phyloP scores from a whole-genome alignment of 495 filamentous ascomycete species.

The Neohortaea acidophila region DNA sequence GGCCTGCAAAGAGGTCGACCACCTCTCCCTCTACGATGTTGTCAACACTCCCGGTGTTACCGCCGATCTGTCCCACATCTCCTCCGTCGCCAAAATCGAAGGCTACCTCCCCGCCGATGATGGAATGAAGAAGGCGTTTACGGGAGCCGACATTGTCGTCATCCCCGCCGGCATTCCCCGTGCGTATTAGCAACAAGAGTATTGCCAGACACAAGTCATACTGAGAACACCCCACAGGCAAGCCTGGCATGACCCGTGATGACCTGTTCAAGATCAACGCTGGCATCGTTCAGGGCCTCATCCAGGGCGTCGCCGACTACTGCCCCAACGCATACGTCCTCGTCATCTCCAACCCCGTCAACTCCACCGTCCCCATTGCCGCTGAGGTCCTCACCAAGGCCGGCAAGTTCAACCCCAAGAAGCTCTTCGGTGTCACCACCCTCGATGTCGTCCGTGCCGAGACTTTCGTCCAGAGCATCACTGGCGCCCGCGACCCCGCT shows the following conservation, averaged over 20 bases:
- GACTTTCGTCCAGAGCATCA: constrained; percentile 82
- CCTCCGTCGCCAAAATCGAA: constrained; percentile 77
- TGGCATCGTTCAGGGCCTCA: constrained; percentile 33
- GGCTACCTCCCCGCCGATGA: constrained; percentile 84
- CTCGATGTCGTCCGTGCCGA: constrained; percentile 95
- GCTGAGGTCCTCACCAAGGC: constrained; percentile 89
- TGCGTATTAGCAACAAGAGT: constrained; percentile 30
- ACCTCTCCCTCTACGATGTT: constrained; percentile 95
- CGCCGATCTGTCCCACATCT: constrained; percentile 93
- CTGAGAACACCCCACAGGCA: constrained; percentile 45
- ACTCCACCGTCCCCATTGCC: constrained; percentile 95
- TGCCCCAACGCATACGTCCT: constrained; percentile 84
- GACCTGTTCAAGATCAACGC: constrained; percentile 66
- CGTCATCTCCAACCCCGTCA: constrained; percentile 98
- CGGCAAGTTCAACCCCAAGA: constrained; percentile 82
- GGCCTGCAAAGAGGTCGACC: constrained; percentile 65
- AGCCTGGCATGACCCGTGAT: constrained; percentile 98
- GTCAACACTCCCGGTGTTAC: constrained; percentile 95
- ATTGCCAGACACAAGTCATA: background rate
- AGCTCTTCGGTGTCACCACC: constrained; percentile 94
- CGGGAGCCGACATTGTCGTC: constrained; percentile 83
- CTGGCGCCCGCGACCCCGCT: constrained; percentile 64
- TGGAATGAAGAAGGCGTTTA: constrained; percentile 74
- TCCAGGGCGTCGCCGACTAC: constrained; percentile 69
- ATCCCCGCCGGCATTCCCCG: constrained; percentile 97